Conservation (phyloP, 495 filamentous ascomycete genomes). For the Lasiosphaeria ovina region DNA sequence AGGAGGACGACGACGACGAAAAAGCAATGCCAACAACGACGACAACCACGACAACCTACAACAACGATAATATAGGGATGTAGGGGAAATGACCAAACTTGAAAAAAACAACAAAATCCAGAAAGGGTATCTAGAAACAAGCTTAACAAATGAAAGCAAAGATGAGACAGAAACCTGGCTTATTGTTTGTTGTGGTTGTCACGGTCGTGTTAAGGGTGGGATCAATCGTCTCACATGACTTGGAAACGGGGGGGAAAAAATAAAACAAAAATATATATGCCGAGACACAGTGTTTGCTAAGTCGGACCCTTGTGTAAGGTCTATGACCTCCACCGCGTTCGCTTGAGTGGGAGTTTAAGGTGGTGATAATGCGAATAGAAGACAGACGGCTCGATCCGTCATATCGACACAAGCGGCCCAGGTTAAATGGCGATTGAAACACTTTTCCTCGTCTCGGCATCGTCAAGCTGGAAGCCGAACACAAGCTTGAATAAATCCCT, state of each 20-base stretch:
- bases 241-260: no score
- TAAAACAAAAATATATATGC: no score
- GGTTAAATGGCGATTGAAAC: conserved; percentile 46
- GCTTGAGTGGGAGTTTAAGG: no score
- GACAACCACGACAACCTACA: neutral
- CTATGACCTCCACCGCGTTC: no score
- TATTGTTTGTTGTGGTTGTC: neutral
- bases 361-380: no score
- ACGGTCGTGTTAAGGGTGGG: neutral
- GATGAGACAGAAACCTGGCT: neutral
- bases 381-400: no score
- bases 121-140: conserved; percentile 28
- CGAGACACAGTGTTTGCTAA: no score
- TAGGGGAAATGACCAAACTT: neutral
- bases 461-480: conserved; percentile 78
- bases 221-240: no score
- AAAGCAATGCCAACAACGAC: neutral
- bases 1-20: neutral
- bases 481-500: conserved; percentile 79
- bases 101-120: neutral
- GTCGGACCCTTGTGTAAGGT: no score
- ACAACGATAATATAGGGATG: neutral
- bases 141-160: neutral
- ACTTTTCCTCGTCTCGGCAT: conserved; percentile 57
- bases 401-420: neutral